These are phyloP conservation scores for Cyberlindnera veronae DNA, from an alignment of 805 yeast genomes.

Conservation along the genomic window DNA sequence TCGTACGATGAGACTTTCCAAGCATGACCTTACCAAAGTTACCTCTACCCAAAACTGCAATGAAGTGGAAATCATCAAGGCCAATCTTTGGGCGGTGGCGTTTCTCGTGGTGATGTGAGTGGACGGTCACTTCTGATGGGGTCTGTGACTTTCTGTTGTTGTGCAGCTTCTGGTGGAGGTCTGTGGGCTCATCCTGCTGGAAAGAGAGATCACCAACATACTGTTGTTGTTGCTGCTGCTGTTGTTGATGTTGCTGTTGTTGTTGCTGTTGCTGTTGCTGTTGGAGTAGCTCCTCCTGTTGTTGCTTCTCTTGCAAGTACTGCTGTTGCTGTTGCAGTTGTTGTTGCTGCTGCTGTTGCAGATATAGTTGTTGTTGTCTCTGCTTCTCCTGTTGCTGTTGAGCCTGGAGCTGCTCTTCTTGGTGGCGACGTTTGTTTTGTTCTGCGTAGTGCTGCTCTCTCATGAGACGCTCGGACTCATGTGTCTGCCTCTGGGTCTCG, in stretches of 20 bases:
- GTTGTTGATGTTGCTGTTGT: no score
- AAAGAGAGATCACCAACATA: constrained; percentile 16
- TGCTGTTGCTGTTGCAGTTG: constrained; percentile 12
- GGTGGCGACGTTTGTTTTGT: constrained; percentile 19
- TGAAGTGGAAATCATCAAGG: constrained; percentile 87
- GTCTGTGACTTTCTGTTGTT: constrained; percentile 7
- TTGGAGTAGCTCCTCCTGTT: constrained; percentile 24
- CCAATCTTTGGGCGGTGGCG: constrained; percentile 72
- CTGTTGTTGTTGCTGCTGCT: constrained; percentile 13
- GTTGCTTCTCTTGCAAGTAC: constrained; percentile 20
- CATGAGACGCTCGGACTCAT: neutral
- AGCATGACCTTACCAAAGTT: constrained; percentile 98
- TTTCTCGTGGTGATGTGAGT: constrained; percentile 20
- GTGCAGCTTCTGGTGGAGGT: neutral
- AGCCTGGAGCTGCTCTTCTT: constrained; percentile 14
- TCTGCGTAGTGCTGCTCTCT: constrained; percentile 10
- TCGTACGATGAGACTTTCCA: constrained; percentile 86
- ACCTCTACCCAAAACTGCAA: constrained; percentile 97
- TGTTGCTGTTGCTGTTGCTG: constrained; percentile 20
- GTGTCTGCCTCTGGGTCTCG: constrained; percentile 1
- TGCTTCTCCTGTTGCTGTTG: constrained; percentile 18
- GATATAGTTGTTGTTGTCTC: constrained; percentile 11
- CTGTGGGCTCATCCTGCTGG: constrained; percentile 13
- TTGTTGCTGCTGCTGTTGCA: constrained; percentile 7
- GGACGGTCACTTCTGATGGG: constrained; percentile 2